phyloP scores from a whole-genome alignment of 768 basidiomycete species.

The Russula griseocarnosa region DNA sequence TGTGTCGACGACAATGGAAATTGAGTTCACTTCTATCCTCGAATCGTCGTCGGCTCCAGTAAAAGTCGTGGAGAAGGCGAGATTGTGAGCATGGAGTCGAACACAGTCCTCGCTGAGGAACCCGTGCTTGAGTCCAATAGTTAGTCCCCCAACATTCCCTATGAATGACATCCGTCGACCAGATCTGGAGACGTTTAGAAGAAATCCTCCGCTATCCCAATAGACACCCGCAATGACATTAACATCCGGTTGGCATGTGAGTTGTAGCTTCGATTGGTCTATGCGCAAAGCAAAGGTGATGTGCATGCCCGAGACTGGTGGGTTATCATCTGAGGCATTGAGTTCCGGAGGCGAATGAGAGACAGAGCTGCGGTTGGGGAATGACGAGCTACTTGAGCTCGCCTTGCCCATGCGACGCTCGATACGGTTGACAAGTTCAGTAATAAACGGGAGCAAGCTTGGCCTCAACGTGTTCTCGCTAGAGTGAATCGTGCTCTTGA shows the following conservation, averaged over 20 bases:
- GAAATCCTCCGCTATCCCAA: conserved; percentile 94
- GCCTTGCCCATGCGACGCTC: conserved; percentile 65
- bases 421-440: conserved; percentile 65
- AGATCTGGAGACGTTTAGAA: conserved; percentile 72
- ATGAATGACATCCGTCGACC: conserved; percentile 69
- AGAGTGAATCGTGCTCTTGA: conserved; percentile 86
- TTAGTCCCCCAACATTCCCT: conserved; percentile 77
- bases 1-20: conserved; percentile 81
- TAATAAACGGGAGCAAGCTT: conserved; percentile 78
- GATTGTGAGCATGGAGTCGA: conserved; percentile 73
- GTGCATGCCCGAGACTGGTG: conserved; percentile 49
- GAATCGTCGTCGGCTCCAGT: conserved; percentile 44
- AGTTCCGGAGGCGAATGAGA: conserved; percentile 15
- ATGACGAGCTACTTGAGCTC: conserved; percentile 34
- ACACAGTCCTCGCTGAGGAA: conserved; percentile 81
- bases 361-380: conserved; percentile 1
- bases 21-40: conserved; percentile 43
- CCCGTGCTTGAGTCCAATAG: conserved; percentile 77
- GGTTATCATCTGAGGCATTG: conserved; percentile 23
- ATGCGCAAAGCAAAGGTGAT: conserved; percentile 88
- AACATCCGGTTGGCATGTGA: conserved; percentile 88
- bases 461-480: conserved; percentile 84
- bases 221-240: conserved; percentile 85
- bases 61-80: conserved; percentile 73
- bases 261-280: conserved; percentile 78